phyloP scores from a whole-genome alignment of 2,329 filamentous ascomycete species.

The Verticillium klebahnii region DNA sequence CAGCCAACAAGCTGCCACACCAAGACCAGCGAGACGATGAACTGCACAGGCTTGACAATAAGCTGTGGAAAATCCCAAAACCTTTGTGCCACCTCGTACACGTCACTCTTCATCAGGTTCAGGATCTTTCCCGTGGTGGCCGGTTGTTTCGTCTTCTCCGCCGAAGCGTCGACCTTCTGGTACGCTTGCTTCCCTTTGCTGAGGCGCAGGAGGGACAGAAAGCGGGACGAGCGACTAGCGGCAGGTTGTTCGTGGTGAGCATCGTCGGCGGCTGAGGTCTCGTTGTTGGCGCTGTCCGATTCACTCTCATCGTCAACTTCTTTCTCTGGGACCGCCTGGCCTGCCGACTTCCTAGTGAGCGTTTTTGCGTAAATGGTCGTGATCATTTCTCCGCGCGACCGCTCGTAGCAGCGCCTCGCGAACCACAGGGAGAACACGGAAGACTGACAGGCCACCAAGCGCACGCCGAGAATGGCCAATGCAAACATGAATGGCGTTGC shows the following conservation, averaged over 20 bases:
- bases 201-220: conserved; percentile 1
- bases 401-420: conserved; percentile 76
- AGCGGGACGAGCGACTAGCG: neutral
- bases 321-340: conserved; percentile 23
- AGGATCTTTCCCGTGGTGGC: conserved; percentile 88
- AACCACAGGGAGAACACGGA: conserved; percentile 74
- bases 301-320: conserved; percentile 19
- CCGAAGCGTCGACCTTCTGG: conserved; percentile 14
- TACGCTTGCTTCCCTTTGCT: neutral
- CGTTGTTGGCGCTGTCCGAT: conserved; percentile 9
- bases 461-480: conserved; percentile 52
- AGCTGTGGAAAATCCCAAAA: conserved; percentile 86
- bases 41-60: conserved; percentile 69
- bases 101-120: conserved; percentile 78
- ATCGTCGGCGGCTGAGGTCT: neutral
- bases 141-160: conserved; percentile 44
- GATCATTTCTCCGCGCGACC: conserved; percentile 79
- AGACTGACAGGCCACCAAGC: conserved; percentile 60
- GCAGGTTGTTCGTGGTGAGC: conserved; percentile 7
- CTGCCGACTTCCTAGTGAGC: conserved; percentile 56
- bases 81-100: conserved; percentile 74
- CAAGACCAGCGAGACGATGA: conserved; percentile 68
- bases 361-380: conserved; percentile 82
- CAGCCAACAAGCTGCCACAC: conserved; percentile 78
- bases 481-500: conserved; percentile 63